Conservation (phyloP, 305 asterid genomes). For the Fraxinus latifolia region DNA sequence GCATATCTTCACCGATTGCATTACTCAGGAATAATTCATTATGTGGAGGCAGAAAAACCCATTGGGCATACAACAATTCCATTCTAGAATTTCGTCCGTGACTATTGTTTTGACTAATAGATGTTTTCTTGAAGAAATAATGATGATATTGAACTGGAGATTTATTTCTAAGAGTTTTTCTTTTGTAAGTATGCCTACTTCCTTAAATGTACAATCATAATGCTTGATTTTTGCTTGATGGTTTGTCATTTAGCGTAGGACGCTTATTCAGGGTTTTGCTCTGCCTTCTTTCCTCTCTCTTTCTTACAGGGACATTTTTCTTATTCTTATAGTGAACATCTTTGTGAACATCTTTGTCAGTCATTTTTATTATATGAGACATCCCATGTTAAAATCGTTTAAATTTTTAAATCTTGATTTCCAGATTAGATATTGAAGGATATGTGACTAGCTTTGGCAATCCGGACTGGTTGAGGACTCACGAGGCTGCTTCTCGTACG, state of each 20-base stretch:
- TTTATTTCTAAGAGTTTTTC: not conserved
- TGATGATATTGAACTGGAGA: not conserved
- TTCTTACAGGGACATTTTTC: not conserved
- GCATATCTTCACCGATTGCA: not conserved
- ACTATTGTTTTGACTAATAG: not conserved
- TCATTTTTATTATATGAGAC: not conserved
- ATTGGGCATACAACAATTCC: not conserved
- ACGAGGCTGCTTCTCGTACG: conserved; percentile 67
- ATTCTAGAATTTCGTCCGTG: not conserved
- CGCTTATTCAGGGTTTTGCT: not conserved
- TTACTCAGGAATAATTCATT: not conserved
- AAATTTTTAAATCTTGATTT: conserved; percentile 26
- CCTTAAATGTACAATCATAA: not conserved
- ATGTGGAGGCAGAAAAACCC: not conserved
- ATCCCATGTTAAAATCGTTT: not conserved
- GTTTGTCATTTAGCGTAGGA: not conserved
- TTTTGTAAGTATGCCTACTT: not conserved
- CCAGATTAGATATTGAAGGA: conserved; percentile 82
- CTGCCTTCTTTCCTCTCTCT: not conserved
- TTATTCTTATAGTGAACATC: not conserved
- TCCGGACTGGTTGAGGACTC: conserved; percentile 91
- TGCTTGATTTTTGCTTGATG: not conserved
- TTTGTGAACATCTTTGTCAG: not conserved
- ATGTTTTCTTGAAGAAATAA: not conserved
- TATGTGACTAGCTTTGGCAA: conserved; percentile 87